Evolutionary conservation across 2,329 filamentous ascomycete genomes (phyloP).

Genomic region (Trichoderma hamatum): DNA sequence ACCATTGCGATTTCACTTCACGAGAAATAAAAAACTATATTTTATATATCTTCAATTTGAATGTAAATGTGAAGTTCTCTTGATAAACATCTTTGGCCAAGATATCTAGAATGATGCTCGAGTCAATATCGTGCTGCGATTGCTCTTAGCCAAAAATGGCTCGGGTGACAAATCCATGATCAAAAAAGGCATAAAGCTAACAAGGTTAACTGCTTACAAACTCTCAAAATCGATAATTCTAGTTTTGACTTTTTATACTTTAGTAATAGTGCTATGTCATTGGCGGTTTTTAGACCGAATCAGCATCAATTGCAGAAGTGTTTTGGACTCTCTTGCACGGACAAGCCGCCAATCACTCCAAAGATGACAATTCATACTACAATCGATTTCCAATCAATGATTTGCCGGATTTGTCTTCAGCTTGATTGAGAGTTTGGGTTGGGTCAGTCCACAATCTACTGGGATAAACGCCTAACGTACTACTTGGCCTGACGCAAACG

Average conservation of each 20-base stretch:
- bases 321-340: not conserved
- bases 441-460: not conserved
- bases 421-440: not conserved
- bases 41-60: too few relatives aligned
- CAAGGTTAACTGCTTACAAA: not conserved
- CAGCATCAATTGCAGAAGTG: not conserved
- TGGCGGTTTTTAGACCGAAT: not conserved
- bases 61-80: too few relatives aligned
- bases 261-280: not conserved
- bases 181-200: not conserved
- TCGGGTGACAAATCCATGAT: not conserved
- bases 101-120: too few relatives aligned
- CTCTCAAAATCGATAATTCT: too few relatives aligned
- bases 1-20: too few relatives aligned
- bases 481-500: not conserved
- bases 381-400: not conserved
- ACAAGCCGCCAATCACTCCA: not conserved
- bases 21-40: too few relatives aligned
- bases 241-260: too few relatives aligned
- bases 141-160: too few relatives aligned
- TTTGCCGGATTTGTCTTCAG: not conserved
- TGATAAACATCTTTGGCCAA: too few relatives aligned
- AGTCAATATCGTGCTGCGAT: too few relatives aligned
- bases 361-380: not conserved
- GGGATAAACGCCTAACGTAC: too few relatives aligned